phyloP scores from a whole-genome alignment of 306 rosid genomes.

The Quercus wislizeni region DNA sequence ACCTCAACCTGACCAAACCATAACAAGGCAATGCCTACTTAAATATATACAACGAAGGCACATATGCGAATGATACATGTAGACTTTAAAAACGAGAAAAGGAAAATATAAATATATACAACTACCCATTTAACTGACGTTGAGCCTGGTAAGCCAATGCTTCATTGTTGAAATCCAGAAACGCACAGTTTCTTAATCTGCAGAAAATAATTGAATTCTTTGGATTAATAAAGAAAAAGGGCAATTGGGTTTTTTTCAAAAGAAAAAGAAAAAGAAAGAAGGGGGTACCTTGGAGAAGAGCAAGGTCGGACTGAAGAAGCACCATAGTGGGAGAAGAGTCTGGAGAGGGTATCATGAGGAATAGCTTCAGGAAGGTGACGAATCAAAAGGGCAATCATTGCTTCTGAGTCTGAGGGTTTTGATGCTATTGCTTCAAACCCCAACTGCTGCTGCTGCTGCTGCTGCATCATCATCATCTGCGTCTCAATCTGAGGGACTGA shows the following conservation, averaged over 20 bases:
- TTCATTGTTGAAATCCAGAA: constrained; percentile 66
- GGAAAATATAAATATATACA: not conserved
- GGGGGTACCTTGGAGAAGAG: constrained; percentile 40
- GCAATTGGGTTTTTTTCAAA: not conserved
- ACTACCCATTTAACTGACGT: constrained; percentile 68
- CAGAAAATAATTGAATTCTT: not conserved
- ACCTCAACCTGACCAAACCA: constrained; percentile 58
- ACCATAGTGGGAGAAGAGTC: constrained; percentile 63
- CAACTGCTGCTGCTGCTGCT: constrained; percentile 1
- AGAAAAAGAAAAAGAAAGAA: not conserved
- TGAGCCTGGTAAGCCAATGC: constrained; percentile 72
- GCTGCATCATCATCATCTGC: not conserved
- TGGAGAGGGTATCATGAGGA: constrained; percentile 64
- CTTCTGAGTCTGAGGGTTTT: constrained; percentile 3
- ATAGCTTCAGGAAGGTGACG: constrained; percentile 78
- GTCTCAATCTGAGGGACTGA: not conserved
- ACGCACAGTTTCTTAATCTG: constrained; percentile 81
- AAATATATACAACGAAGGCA: too few relatives aligned
- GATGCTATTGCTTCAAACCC: constrained; percentile 32
- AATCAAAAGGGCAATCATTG: constrained; percentile 49
- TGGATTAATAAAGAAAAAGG: not conserved
- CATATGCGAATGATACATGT: too few relatives aligned
- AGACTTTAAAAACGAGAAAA: not conserved
- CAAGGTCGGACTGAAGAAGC: constrained; percentile 73
- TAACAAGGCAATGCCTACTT: constrained; percentile 2